Conservation (phyloP, 2,329 filamentous ascomycete genomes). For the Zymoseptoria pseudotritici region DNA sequence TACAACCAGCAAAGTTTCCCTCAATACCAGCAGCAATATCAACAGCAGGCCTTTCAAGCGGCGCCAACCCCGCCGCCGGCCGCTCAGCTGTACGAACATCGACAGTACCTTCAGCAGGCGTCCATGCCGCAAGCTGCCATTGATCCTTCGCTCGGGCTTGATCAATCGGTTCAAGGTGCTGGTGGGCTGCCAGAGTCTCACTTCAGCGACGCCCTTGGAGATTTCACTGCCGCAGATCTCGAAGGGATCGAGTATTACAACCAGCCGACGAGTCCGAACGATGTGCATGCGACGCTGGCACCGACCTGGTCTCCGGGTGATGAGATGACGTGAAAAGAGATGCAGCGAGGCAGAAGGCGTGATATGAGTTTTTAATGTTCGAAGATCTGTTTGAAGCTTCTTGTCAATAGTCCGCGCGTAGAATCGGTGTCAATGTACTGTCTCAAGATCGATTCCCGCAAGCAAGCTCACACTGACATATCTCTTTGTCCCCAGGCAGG, state of each 20-base stretch:
- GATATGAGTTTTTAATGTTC: constrained; percentile 38
- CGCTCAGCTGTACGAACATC: constrained; percentile 24
- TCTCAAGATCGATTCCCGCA: neutral
- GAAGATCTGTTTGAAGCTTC: neutral
- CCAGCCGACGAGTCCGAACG: constrained; percentile 17
- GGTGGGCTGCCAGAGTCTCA: constrained; percentile 15
- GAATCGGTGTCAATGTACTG: neutral
- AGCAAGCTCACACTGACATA: neutral
- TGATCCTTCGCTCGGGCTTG: constrained; percentile 16
- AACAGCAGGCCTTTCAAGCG: constrained; percentile 13
- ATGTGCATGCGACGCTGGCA: constrained; percentile 19
- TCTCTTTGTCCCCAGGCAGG: neutral
- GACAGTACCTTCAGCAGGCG: constrained; percentile 23
- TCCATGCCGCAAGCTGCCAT: constrained; percentile 26
- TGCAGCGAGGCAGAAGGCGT: neutral
- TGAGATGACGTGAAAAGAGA: neutral
- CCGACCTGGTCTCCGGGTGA: constrained; percentile 28
- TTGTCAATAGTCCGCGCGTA: neutral
- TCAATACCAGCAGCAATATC: constrained; percentile 18
- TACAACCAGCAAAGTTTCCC: constrained; percentile 21
- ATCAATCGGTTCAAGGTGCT: neutral
- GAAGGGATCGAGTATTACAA: constrained; percentile 17
- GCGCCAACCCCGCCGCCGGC: constrained; percentile 15
- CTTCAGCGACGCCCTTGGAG: constrained; percentile 23
- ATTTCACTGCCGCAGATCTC: constrained; percentile 16